Conservation (phyloP, 2,329 filamentous ascomycete species). For the Talaromyces sp. region DNA sequence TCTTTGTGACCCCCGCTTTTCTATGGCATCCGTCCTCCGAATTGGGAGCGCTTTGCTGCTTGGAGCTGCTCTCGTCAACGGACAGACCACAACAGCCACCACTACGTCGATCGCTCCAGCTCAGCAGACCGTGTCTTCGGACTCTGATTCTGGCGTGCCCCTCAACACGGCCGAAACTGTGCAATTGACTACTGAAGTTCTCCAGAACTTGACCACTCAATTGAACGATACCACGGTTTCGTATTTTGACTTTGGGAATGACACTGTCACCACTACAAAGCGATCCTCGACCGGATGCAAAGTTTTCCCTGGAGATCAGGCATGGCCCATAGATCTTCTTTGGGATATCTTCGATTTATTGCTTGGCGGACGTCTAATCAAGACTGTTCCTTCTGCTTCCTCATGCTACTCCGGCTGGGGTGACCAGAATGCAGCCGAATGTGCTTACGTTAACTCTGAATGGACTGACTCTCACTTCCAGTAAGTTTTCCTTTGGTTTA, state of each 20-base stretch:
- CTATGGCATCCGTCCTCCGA: conserved; percentile 16
- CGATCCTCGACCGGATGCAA: conserved; percentile 23
- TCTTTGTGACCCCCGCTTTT: not conserved
- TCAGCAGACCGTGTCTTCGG: conserved; percentile 16
- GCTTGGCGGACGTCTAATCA: conserved; percentile 48
- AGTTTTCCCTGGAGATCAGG: conserved; percentile 46
- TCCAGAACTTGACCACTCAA: conserved; percentile 19
- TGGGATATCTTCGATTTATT: conserved; percentile 52
- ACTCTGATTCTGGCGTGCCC: conserved; percentile 22
- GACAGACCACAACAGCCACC: conserved; percentile 3
- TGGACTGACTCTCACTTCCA: conserved; percentile 10
- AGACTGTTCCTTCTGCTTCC: conserved; percentile 49
- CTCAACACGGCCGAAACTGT: conserved; percentile 27
- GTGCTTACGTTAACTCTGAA: not conserved
- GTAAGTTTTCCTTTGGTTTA: not conserved
- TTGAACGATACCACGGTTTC: conserved; percentile 17
- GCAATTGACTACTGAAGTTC: conserved; percentile 26
- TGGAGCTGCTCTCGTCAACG: conserved; percentile 20
- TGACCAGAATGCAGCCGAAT: conserved; percentile 14
- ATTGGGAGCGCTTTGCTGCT: conserved; percentile 17
- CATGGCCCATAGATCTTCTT: conserved; percentile 46
- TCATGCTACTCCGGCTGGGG: conserved; percentile 45
- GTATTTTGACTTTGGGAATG: conserved; percentile 26
- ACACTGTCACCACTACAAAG: conserved; percentile 5
- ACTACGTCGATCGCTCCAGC: conserved; percentile 18